Evolutionary conservation across 2,329 filamentous ascomycete genomes (phyloP).

Genomic region (Calycina herbarum): DNA sequence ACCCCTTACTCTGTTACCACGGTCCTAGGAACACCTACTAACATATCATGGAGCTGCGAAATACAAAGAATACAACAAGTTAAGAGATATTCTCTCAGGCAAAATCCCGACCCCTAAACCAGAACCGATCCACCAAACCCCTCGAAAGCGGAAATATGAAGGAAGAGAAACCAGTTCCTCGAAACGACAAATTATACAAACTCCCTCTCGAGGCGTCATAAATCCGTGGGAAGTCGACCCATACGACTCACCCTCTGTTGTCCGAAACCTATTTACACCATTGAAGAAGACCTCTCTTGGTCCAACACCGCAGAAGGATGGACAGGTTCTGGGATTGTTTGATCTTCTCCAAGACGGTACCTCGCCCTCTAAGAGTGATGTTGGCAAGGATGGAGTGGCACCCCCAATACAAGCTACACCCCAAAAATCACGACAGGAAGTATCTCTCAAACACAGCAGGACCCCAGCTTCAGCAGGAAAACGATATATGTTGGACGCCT

Average conservation of each 20-base stretch:
- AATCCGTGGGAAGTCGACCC: constrained; percentile 44
- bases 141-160: constrained; percentile 40
- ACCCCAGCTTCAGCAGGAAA: constrained; percentile 58
- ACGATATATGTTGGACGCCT: constrained; percentile 60
- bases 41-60: constrained; percentile 45
- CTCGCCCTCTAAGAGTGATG: constrained; percentile 24
- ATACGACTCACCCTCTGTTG: constrained; percentile 55
- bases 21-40: not conserved
- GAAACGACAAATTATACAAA: constrained; percentile 46
- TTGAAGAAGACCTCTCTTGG: constrained; percentile 63
- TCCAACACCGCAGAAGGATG: constrained; percentile 78
- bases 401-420: constrained; percentile 42
- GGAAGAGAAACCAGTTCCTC: constrained; percentile 47
- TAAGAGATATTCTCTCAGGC: constrained; percentile 59
- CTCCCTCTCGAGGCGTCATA: constrained; percentile 43
- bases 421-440: constrained; percentile 26
- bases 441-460: constrained; percentile 28
- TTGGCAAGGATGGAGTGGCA: constrained; percentile 30
- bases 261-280: constrained; percentile 61
- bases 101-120: constrained; percentile 44
- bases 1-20: constrained; percentile 21
- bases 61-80: constrained; percentile 73
- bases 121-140: constrained; percentile 35
- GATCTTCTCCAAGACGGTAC: constrained; percentile 63
- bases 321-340: constrained; percentile 74